Percentiles rank a stretch among this genome's conserved stretches.
Conservation (phyloP, 2,329 filamentous ascomycete species). For the Volutella citrinella region DNA sequence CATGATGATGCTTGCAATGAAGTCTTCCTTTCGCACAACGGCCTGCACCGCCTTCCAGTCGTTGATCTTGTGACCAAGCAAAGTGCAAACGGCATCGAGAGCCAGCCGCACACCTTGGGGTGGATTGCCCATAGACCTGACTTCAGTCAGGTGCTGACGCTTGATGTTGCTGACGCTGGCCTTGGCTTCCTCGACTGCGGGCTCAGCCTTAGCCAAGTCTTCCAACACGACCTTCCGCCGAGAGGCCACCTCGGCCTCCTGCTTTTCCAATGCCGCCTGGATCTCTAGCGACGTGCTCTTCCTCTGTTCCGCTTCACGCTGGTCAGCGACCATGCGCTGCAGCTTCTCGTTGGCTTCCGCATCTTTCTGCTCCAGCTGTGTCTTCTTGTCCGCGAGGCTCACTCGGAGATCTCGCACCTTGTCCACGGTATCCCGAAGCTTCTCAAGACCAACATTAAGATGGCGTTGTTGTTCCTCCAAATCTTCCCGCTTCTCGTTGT, state of each 20-base stretch:
- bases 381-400: constrained; percentile 92
- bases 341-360: constrained; percentile 96
- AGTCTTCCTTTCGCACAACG: constrained; percentile 88
- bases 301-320: constrained; percentile 88
- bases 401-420: constrained; percentile 91
- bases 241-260: constrained; percentile 81
- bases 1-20: constrained; percentile 95
- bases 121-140: constrained; percentile 93
- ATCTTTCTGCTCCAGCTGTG: constrained; percentile 88
- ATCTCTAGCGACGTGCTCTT: constrained; percentile 87
- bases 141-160: constrained; percentile 93
- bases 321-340: constrained; percentile 94
- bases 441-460: constrained; percentile 96
- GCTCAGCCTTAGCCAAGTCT: constrained; percentile 88
- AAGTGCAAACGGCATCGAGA: constrained; percentile 91
- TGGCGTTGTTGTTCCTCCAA: constrained; percentile 98
- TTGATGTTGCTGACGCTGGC: constrained; percentile 99
- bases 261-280: constrained; percentile 79
- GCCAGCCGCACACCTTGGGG: constrained; percentile 88
- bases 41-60: constrained; percentile 91
- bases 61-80: constrained; percentile 84
- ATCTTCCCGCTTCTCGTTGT: constrained; percentile 97
- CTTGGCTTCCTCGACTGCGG: constrained; percentile 87
- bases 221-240: constrained; percentile 80
- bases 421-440: constrained; percentile 92